Base-by-base conservation (phyloP, 192 early-diverging fungal species). In the Mortierella hygrophila region DNA sequence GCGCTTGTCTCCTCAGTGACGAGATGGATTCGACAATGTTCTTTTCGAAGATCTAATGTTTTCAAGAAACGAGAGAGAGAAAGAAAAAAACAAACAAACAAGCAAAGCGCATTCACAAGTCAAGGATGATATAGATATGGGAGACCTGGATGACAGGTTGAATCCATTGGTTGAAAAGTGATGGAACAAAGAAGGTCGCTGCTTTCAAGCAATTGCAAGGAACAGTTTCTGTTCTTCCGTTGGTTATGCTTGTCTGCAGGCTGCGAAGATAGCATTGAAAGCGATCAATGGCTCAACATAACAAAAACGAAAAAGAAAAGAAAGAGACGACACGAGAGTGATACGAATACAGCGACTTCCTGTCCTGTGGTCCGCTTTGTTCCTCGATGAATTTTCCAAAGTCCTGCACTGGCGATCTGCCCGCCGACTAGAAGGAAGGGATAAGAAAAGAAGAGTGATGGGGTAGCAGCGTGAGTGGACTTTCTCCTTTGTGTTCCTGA, bases 341-440 rank as follows among this genome's bases (percentile, higher is more conserved):
- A 83, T 91, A 93, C 93, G 91, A 95, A 96, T 42, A 95, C 85
- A 20, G 95, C 92, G 52, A 93, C 95, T 77, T 90, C 83, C 65
- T 92, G 91, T 13, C 89, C 88, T 3, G 93, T 94, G 29, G 90
- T 93, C 38, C 91, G 91, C 38, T 92, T 89, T 44, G 82, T 90
- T 26, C 91, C 93, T 52, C 83, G 75, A 77, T 93, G 93, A 52
- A 96, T 93, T 77, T 93, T 92, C 95, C 95, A 96, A 15, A 94
- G 88, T n/a, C 95, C 95, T 1, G 93, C 85, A 38, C 90, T 89
- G 54, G 90, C 90, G 49, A 93, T 88, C 77, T 92, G 92, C 11
- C 83, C 81, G n/a, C 89, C 88, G 60, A 93, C 86, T 80, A 41
- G 35, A 76, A 40, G 69, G 63, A 15, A 35, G 38, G 29, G 26